Conservation (phyloP, 139 green algal species). For the Gonium pectorale region DNA sequence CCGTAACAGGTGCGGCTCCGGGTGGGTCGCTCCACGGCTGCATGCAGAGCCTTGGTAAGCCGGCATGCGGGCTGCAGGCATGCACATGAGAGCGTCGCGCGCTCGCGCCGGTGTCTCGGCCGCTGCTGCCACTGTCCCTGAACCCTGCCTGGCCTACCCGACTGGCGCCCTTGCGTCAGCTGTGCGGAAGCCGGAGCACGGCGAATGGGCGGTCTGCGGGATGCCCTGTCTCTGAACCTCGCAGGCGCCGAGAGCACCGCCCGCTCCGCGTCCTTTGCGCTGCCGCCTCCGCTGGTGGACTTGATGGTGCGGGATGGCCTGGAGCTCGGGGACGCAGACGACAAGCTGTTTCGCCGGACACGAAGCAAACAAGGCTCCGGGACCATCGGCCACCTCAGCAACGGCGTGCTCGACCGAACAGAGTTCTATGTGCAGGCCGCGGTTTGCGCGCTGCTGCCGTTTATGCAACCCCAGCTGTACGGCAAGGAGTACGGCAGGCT, state of each 20-base stretch:
- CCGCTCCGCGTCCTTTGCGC: constrained; percentile 36
- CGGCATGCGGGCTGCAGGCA: too few species aligned
- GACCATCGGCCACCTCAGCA: constrained; percentile 53
- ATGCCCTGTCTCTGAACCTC: not conserved
- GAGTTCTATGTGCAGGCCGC: constrained; percentile 53
- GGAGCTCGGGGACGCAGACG: constrained; percentile 39
- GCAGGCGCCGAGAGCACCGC: constrained; percentile 48
- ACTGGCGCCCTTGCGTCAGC: not conserved
- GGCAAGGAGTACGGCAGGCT: constrained; percentile 5
- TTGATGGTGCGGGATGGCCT: not conserved
- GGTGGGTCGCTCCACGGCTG: too few species aligned
- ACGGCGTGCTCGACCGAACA: constrained; percentile 44
- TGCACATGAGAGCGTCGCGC: not conserved
- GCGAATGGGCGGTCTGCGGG: too few species aligned
- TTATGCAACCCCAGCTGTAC: constrained; percentile 48
- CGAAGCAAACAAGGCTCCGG: constrained; percentile 53
- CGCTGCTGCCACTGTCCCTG: too few species aligned
- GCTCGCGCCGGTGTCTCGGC: not conserved
- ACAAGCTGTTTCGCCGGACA: constrained; percentile 42
- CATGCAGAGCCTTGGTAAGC: too few species aligned
- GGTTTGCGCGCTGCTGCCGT: constrained; percentile 49
- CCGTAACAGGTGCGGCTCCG: constrained; percentile 24
- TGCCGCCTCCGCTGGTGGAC: constrained; percentile 8
- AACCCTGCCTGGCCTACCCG: not conserved
- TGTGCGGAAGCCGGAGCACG: not conserved